Percentiles rank a stretch among this genome's conserved stretches.
These are phyloP conservation scores for Haematococcus lacustris DNA, from an alignment of 139 green algal genomes.

Conservation along the genomic window DNA sequence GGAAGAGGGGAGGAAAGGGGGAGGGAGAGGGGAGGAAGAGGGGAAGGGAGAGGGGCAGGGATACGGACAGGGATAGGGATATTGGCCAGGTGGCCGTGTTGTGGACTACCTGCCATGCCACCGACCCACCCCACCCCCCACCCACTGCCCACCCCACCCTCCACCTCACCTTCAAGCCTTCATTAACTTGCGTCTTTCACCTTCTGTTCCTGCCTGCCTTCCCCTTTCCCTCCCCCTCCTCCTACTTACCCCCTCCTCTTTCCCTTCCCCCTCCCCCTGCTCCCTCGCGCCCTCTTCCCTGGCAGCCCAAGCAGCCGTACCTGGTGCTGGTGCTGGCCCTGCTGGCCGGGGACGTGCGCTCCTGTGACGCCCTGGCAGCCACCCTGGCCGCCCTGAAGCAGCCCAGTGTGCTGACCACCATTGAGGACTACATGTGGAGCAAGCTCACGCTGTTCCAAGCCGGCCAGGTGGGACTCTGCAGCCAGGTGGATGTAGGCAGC, in stretches of 20 bases:
- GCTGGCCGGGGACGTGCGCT: constrained; percentile 50
- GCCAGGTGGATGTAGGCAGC: neutral
- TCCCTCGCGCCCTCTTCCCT: neutral
- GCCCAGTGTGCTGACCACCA: constrained; percentile 68
- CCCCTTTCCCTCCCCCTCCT: neutral
- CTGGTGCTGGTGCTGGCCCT: constrained; percentile 52
- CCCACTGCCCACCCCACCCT: neutral
- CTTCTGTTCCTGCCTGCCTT: neutral
- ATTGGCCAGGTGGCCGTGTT: neutral
- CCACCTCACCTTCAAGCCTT: neutral
- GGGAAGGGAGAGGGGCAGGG: neutral
- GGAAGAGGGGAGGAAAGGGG: neutral
- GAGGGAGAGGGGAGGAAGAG: neutral
- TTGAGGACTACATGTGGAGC: constrained; percentile 91
- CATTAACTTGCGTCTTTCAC: neutral
- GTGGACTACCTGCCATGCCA: too few species aligned
- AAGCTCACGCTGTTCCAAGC: constrained; percentile 57
- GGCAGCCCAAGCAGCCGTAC: constrained; percentile 5
- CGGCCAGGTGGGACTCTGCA: constrained; percentile 2
- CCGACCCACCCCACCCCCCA: too few species aligned
- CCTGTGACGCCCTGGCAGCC: constrained; percentile 49
- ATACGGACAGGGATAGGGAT: neutral
- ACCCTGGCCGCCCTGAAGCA: constrained; percentile 21
- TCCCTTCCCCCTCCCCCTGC: neutral
- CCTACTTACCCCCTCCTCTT: neutral